These are phyloP conservation scores for Triticum timopheevii DNA, from an alignment of 176 grass and related monocot genomes.

Conservation along the genomic window DNA sequence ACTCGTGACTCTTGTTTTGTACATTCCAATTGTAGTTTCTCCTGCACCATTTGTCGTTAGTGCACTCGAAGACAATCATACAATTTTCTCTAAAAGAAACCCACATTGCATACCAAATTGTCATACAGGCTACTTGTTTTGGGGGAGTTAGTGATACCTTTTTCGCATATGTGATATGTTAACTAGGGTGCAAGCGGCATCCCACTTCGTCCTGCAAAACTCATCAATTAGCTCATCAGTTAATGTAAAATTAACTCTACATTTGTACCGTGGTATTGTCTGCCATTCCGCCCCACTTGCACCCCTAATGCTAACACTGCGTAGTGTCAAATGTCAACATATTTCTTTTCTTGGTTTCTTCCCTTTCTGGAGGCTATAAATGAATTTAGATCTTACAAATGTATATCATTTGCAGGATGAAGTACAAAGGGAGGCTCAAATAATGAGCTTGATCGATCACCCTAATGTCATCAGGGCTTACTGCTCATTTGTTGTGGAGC, in stretches of 20 bases:
- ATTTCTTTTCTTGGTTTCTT: neutral
- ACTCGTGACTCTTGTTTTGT: neutral
- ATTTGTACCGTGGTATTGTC: neutral
- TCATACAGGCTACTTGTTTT: neutral
- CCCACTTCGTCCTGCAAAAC: neutral
- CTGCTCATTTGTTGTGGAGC: constrained; percentile 92
- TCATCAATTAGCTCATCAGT: neutral
- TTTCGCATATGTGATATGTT: neutral
- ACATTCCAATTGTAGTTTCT: neutral
- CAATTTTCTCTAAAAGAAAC: neutral
- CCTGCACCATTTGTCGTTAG: constrained; percentile 1
- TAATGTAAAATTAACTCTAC: neutral
- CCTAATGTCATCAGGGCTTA: constrained; percentile 90
- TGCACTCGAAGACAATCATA: neutral
- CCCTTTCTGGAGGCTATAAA: neutral
- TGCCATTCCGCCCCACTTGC: neutral
- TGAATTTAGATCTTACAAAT: constrained; percentile 22
- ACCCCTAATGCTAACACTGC: neutral
- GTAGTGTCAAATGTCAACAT: neutral
- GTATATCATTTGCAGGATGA: constrained; percentile 65
- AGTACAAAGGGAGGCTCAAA: constrained; percentile 91
- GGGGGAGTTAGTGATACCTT: neutral
- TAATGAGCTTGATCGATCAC: constrained; percentile 97
- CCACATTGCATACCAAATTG: neutral
- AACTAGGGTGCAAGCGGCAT: neutral